Percentiles rank a stretch among this genome's conserved stretches.
Conservation (phyloP, 352 stramenopile species). For the Globisporangium megalacanthum region DNA sequence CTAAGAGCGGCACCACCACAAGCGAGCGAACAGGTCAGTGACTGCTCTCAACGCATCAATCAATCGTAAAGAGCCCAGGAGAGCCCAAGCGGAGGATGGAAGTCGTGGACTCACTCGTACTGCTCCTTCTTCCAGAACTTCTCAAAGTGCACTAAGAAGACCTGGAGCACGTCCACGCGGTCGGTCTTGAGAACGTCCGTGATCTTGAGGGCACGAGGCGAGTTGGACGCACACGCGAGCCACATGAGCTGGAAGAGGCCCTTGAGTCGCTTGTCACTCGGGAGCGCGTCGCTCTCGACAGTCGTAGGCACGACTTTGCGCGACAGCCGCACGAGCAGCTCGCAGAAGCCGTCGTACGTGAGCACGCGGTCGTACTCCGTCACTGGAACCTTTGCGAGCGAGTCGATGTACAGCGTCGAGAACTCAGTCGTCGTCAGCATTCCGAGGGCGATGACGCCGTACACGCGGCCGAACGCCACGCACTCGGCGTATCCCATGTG, state of each 20-base stretch:
- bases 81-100: too few species aligned
- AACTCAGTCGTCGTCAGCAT: conserved; percentile 80
- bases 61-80: too few species aligned
- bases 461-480: conserved; percentile 62
- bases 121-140: conserved; percentile 78
- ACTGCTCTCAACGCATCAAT: not conserved
- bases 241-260: conserved; percentile 82
- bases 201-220: conserved; percentile 50
- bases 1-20: conserved; percentile 7
- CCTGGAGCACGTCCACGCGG: conserved; percentile 44
- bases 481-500: conserved; percentile 71
- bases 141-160: conserved; percentile 69
- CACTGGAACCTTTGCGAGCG: conserved; percentile 43
- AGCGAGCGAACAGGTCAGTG: not conserved
- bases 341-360: conserved; percentile 52
- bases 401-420: conserved; percentile 68
- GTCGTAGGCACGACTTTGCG: conserved; percentile 29
- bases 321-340: conserved; percentile 60
- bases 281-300: conserved; percentile 16
- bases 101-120: conserved; percentile 33
- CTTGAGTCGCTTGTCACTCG: conserved; percentile 55
- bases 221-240: conserved; percentile 53
- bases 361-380: conserved; percentile 61
- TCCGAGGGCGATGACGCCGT: conserved; percentile 69
- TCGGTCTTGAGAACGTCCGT: conserved; percentile 71